Evolutionary conservation across 352 stramenopile species (phyloP), one percentile per base, ranked within the genome.

Genomic region (Phytophthora brassicae): DNA sequence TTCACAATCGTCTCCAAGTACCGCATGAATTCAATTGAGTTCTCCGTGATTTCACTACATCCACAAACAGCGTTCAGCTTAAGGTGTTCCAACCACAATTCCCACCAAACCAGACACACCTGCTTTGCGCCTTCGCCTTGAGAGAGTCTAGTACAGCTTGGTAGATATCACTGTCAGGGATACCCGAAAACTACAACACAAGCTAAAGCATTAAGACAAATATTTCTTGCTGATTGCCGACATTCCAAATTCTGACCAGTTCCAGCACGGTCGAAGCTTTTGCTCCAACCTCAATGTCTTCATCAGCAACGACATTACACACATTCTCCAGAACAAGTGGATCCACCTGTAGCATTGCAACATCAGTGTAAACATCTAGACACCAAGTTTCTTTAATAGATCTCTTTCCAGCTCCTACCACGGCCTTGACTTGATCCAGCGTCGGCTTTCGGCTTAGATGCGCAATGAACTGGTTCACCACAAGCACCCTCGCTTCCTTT

Each of bases 11-110:
- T 74, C 55, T 94, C 86, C 13, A 95, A 59, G 45, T 88, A 91
- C 17, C 86, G 81, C 73, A 94, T 86, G 45, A 79, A 92, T 50
- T 91, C 79, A 14, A 90, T 72, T 4, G 83, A 92, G 42, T 70
- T 90, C 54, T 67, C 43, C 1, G 51, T 56, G 44, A 80, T 73
- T 13, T 71, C 71, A 56, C 77, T 87, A 17, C 14, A 29, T n/a
- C 26, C 50, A 35, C 13, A 47, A n/a, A 28, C 14, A 74, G 26
- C 9, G 11, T 39, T 67, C 38, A 66, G 33, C 35, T 48, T 23
- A 42, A 19, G 36, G 7, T 0, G n/a, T 28, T 20, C 29, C 1
- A 2, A 51, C 11, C 19, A 63, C 17, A 54, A 22, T 11, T 42
- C 14, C 24, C 29, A 38, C 13, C 14, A 39, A 35, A 29, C n/a